Evolutionary conservation across 2,329 filamentous ascomycete genomes (phyloP), one percentile per base, ranked within the genome.

Genomic region (Fusarium marasasianum): DNA sequence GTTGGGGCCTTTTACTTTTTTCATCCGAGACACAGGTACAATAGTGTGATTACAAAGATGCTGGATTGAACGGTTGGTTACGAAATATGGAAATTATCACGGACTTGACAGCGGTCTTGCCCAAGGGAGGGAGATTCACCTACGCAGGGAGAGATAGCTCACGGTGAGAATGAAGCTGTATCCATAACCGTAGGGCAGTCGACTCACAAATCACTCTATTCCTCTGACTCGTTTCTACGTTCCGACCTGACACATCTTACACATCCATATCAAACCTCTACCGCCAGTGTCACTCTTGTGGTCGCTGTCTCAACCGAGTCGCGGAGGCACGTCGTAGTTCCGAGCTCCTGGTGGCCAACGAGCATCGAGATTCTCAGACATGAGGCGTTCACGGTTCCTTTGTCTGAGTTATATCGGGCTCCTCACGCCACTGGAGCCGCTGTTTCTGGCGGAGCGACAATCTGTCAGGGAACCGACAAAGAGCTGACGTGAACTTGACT

Each of bases 261-360:
- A 66, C 59, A 65, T 69, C 61, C 62, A 43, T 62, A 20, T 51
- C 26, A 43, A 58, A 31, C 48, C 57, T 74, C 69, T 69, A 53
- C 60, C 61, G 67, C 56, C 56, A 38, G 22, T 31, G 56, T 38
- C 43, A 31, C 56, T 51, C 22, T 51, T 18, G 43, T 17, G 29
- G 43, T 78, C 71, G 59, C 61, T 77, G 75, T 78, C 76, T 77
- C 75, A 77, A 76, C 71, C 62, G 48, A 61, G 50, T 57, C 61
- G 54, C 53, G 61, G 74, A 77, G 66, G 62, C 65, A 75, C 66
- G 63, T 71, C 63, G 55, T 44, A 50, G 53, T 65, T 74, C 74
- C 59, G 70, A 68, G 48, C n/a, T 37, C 53, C 51, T 58, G 64
- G 66, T 31, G 63, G 35, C 61, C 54, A 75, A 62, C 64, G 53